Evolutionary conservation across 2,329 filamentous ascomycete species (phyloP).

Genomic region (Pseudohalonectria lignicola): DNA sequence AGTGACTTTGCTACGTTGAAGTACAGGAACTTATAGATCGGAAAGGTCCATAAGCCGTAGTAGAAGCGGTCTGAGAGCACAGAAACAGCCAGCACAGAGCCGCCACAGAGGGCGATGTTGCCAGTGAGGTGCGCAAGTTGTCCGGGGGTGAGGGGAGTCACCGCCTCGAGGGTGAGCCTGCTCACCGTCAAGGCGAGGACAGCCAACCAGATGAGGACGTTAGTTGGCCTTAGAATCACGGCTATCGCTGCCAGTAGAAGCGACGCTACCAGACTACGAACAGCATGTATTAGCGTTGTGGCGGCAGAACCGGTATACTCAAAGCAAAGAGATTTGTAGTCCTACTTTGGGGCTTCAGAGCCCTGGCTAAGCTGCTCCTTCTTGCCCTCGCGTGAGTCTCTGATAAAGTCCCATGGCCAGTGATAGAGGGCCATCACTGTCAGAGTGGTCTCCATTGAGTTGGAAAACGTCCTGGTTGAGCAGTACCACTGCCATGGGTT

Average conservation of each 20-base stretch:
- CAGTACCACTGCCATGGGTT: constrained; percentile 97
- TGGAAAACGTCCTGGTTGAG: constrained; percentile 86
- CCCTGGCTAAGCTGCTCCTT: too few species aligned
- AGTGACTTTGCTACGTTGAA: constrained; percentile 86
- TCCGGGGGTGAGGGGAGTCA: constrained; percentile 29
- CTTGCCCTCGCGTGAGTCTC: constrained; percentile 24
- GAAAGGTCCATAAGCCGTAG: constrained; percentile 80
- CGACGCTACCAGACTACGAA: constrained; percentile 29
- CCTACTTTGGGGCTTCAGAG: too few species aligned
- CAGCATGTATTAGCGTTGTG: too few species aligned
- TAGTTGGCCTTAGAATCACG: constrained; percentile 81
- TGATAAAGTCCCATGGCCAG: constrained; percentile 75
- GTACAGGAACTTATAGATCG: constrained; percentile 74
- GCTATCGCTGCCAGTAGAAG: constrained; percentile 70
- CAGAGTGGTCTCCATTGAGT: constrained; percentile 83
- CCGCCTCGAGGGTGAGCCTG: constrained; percentile 24
- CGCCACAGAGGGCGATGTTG: constrained; percentile 55
- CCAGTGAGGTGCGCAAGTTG: constrained; percentile 42
- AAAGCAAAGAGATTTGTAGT: constrained; percentile 11
- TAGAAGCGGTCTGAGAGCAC: constrained; percentile 62
- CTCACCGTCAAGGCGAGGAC: constrained; percentile 39
- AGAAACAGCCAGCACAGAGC: constrained; percentile 51
- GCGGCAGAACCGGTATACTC: too few species aligned
- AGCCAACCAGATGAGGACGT: constrained; percentile 71
- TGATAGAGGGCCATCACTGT: constrained; percentile 68